Evolutionary conservation across 1,284 basidiomycete species (phyloP).

Genomic region (Microbotryum silenes-acaulis): DNA sequence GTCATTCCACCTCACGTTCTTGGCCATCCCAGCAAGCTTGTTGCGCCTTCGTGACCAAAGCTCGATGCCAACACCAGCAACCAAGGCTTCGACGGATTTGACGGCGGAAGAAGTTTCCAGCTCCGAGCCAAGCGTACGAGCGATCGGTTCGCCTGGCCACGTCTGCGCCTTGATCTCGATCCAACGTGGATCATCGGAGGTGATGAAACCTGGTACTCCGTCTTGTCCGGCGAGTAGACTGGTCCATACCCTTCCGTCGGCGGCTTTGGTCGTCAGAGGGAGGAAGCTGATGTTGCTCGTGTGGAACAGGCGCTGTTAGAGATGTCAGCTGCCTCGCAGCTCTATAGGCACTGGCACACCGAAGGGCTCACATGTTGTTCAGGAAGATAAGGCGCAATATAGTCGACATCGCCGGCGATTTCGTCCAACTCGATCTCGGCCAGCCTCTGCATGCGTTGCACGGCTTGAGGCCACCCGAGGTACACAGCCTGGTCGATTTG

Average conservation of each 20-base stretch:
- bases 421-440: too few relatives aligned
- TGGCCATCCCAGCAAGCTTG: slow-evolving; percentile 54
- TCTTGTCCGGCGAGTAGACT: slow-evolving; percentile 45
- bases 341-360: too few relatives aligned
- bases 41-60: slow-evolving; percentile 53
- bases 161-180: slow-evolving; percentile 46
- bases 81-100: slow-evolving; percentile 37
- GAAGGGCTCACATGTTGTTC: too few relatives aligned
- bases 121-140: slow-evolving; percentile 33
- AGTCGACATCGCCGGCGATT: too few relatives aligned
- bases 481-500: too few relatives aligned
- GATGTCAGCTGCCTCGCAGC: too few relatives aligned
- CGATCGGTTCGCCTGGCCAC: slow-evolving; percentile 55
- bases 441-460: too few relatives aligned
- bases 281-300: slow-evolving; percentile 46
- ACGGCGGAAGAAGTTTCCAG: slow-evolving; percentile 28
- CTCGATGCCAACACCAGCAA: slow-evolving; percentile 57
- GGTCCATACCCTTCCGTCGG: slow-evolving; percentile 47
- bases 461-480: too few relatives aligned
- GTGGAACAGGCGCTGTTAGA: slow-evolving; percentile 41
- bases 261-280: slow-evolving; percentile 47
- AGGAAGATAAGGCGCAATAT: too few relatives aligned
- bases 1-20: slow-evolving; percentile 29
- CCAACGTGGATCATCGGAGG: slow-evolving; percentile 43
- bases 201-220: slow-evolving; percentile 47